phyloP scores from a whole-genome alignment of 2,329 filamentous ascomycete genomes.

The Colletotrichum sp. region DNA sequence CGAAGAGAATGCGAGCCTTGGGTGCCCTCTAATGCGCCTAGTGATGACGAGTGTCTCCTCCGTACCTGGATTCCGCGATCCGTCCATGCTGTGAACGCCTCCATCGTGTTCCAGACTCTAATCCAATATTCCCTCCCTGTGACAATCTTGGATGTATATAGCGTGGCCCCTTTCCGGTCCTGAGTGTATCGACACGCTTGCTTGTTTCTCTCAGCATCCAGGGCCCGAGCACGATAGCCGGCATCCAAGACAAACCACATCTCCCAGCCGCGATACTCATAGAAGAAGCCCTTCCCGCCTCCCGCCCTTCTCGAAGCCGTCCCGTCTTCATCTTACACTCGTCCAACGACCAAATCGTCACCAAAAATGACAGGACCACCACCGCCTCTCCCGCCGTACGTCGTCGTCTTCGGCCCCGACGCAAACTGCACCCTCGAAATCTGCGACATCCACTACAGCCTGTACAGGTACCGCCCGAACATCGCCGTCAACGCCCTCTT shows the following conservation, averaged over 20 bases:
- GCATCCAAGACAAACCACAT: neutral
- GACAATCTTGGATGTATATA: neutral
- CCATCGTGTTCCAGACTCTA: neutral
- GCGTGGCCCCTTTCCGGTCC: neutral
- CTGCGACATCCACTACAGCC: constrained; percentile 49
- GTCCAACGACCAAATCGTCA: neutral
- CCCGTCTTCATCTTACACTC: neutral
- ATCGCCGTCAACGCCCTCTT: constrained; percentile 47
- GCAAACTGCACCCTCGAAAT: constrained; percentile 55
- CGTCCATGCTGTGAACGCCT: neutral
- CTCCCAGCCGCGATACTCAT: neutral
- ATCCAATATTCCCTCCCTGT: neutral
- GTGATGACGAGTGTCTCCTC: neutral
- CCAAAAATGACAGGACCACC: constrained; percentile 25
- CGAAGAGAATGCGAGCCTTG: neutral
- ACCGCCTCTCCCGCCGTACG: constrained; percentile 3
- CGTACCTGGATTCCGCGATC: neutral
- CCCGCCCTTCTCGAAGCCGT: neutral
- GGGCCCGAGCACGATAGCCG: neutral
- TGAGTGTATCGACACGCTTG: neutral
- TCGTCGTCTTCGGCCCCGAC: constrained; percentile 46
- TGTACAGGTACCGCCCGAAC: constrained; percentile 52
- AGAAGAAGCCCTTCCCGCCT: neutral
- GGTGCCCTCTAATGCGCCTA: neutral
- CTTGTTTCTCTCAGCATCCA: neutral